Evolutionary conservation across 179 eudicot species (phyloP).

Genomic region (Sideroxylon spinosum): DNA sequence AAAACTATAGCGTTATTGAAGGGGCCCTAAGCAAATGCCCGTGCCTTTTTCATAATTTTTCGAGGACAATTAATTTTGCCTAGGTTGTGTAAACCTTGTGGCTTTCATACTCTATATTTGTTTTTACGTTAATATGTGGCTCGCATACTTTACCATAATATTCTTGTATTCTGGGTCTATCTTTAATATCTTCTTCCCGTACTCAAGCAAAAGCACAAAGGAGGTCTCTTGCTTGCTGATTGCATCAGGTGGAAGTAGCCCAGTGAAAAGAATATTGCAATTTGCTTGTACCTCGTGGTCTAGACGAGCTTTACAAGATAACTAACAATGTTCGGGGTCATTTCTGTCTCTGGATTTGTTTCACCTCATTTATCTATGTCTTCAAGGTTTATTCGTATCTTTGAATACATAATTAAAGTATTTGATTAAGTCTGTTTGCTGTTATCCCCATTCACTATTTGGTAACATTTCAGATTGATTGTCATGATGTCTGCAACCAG

Average conservation of each 20-base stretch:
- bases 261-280: conserved; percentile 1
- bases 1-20: too few species aligned
- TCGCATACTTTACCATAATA: not conserved
- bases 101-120: too few species aligned
- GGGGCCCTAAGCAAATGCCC: too few species aligned
- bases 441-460: not conserved
- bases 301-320: conserved; percentile 9
- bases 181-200: conserved; percentile 1
- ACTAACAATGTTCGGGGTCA: conserved; percentile 10
- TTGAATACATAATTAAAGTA: not conserved
- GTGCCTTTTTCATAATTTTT: not conserved
- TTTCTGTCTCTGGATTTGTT: conserved; percentile 14
- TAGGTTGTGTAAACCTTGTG: not conserved
- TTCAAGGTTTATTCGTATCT: conserved; percentile 21
- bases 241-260: conserved; percentile 11
- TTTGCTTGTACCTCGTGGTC: not conserved
- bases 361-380: conserved; percentile 14
- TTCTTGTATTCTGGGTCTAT: not conserved
- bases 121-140: not conserved
- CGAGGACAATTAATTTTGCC: too few species aligned
- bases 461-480: conserved; percentile 25
- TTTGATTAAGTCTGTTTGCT: not conserved
- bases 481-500: conserved; percentile 32
- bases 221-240: conserved; percentile 6
- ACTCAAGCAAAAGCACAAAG: conserved; percentile 4